Percentiles rank a stretch among this genome's conserved stretches.
phyloP scores from a whole-genome alignment of 208 protist genomes.

The Tritrichomonas foetus region DNA sequence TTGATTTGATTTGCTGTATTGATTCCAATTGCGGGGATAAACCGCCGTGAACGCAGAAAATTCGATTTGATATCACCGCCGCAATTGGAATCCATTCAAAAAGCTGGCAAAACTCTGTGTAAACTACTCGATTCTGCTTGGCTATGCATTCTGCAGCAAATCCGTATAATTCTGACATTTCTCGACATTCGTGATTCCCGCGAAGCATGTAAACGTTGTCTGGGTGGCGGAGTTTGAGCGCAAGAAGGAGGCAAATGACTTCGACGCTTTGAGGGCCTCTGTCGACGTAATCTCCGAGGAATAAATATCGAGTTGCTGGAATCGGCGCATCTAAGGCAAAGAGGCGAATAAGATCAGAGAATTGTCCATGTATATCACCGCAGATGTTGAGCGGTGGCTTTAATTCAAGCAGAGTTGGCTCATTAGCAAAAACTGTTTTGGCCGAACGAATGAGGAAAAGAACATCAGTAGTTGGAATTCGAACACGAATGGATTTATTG shows the following conservation, averaged over 20 bases:
- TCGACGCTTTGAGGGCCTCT: constrained; percentile 48
- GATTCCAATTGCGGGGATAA: constrained; percentile 87
- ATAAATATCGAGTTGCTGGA: background rate
- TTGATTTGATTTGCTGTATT: constrained; percentile 86
- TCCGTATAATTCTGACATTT: constrained; percentile 47
- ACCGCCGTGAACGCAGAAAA: background rate
- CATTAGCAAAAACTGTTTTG: background rate
- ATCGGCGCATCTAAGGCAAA: background rate
- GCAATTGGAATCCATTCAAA: background rate
- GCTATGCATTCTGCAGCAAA: constrained; percentile 47
- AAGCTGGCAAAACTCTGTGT: background rate
- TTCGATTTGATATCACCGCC: background rate
- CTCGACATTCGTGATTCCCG: constrained; percentile 55
- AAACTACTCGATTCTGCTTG: background rate
- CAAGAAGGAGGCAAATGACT: constrained; percentile 47
- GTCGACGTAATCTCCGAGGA: constrained; percentile 56
- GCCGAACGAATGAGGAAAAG: background rate
- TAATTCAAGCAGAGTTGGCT: background rate
- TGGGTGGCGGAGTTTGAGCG: constrained; percentile 49
- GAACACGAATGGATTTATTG: background rate
- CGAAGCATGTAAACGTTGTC: constrained; percentile 48
- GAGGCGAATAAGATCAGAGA: background rate
- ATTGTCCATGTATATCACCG: constrained; percentile 37
- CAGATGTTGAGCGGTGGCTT: background rate
- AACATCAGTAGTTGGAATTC: background rate